Conservation (phyloP, 371 early-diverging fungal genomes). For the Rhizomucor miehei region DNA sequence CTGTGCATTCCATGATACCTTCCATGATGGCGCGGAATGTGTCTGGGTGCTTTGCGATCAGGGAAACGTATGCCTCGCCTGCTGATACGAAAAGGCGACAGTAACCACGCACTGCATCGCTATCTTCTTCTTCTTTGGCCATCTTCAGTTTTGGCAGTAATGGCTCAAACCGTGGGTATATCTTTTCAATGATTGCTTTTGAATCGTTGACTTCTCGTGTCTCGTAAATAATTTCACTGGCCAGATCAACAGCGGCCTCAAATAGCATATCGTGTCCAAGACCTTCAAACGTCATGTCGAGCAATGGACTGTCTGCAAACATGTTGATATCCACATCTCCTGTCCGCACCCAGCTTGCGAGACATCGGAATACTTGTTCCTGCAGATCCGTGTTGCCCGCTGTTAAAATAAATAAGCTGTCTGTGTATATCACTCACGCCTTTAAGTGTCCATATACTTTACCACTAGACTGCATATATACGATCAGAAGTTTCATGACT, state of each 20-base stretch:
- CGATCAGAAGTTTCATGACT: conserved; percentile 61
- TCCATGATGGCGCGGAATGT: conserved; percentile 67
- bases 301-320: conserved; percentile 66
- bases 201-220: conserved; percentile 61
- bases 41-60: conserved; percentile 64
- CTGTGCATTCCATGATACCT: conserved; percentile 71
- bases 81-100: conserved; percentile 85
- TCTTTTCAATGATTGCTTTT: conserved; percentile 54
- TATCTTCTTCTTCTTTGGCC: conserved; percentile 37
- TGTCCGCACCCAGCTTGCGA: conserved; percentile 81
- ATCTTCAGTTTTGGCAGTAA: conserved; percentile 52
- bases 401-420: conserved; percentile 7
- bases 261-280: conserved; percentile 67
- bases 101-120: conserved; percentile 60
- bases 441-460: conserved; percentile 7
- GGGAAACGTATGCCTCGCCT: conserved; percentile 75
- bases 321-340: conserved; percentile 72
- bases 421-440: background rate
- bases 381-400: conserved; percentile 55
- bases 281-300: conserved; percentile 74
- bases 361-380: conserved; percentile 67
- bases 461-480: conserved; percentile 69
- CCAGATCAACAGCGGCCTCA: conserved; percentile 82
- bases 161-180: conserved; percentile 53
- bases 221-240: conserved; percentile 79